Percentiles rank a stretch among this genome's conserved stretches.
These are phyloP conservation scores for Apophysomyces sp. DNA, from an alignment of 371 early-diverging fungal species.

Conservation along the genomic window DNA sequence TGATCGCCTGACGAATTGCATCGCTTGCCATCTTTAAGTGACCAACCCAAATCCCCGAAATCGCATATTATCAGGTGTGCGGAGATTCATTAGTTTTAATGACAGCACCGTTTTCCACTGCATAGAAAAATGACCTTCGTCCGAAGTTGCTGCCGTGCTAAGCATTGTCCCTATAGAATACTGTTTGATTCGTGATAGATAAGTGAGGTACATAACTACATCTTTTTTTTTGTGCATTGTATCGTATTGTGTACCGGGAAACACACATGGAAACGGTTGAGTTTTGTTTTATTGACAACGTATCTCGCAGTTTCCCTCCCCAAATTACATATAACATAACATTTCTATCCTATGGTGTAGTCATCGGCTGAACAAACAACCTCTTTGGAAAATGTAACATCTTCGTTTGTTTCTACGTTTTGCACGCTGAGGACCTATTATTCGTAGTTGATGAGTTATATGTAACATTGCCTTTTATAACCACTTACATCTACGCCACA, in stretches of 20 bases:
- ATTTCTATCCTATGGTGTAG: slow-evolving; percentile 67
- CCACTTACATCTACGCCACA: slow-evolving; percentile 74
- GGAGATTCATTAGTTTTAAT: background rate
- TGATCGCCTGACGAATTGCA: slow-evolving; percentile 39
- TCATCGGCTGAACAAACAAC: slow-evolving; percentile 66
- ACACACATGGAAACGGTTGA: no score
- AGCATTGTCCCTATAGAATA: no score
- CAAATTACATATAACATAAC: background rate
- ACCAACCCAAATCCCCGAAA: background rate
- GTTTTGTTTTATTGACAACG: no score
- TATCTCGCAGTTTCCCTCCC: background rate
- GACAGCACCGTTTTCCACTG: background rate
- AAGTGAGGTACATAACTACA: no score
- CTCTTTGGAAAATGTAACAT: slow-evolving; percentile 65
- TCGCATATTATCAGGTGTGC: background rate
- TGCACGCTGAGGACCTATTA: slow-evolving; percentile 42
- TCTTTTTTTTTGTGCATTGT: no score
- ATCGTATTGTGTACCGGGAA: no score
- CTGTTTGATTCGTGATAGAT: no score
- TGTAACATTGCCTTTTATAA: background rate
- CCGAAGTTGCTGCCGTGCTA: background rate
- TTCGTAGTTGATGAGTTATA: slow-evolving; percentile 1
- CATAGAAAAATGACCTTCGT: background rate
- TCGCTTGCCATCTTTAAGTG: slow-evolving; percentile 23
- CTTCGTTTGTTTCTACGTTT: slow-evolving; percentile 55